Conservation (phyloP, 1,284 basidiomycete species). For the Wolfiporia cocos region DNA sequence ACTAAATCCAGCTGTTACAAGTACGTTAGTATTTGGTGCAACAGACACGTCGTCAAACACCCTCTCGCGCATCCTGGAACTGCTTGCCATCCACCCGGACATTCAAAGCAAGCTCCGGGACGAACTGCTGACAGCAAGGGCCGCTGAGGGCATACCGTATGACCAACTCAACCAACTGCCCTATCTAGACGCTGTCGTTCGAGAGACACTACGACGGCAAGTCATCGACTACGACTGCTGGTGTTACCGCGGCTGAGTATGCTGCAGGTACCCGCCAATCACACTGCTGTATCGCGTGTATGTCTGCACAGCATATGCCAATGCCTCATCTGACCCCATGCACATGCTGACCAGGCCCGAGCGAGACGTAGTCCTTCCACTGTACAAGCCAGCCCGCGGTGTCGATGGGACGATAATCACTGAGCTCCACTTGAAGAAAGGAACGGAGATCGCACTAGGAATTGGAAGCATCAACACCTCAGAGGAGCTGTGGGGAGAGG, state of each 20-base stretch:
- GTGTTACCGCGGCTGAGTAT: too few relatives aligned
- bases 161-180: too few relatives aligned
- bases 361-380: slow-evolving; percentile 7
- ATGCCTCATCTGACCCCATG: slow-evolving; percentile 10
- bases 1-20: too few relatives aligned
- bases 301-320: slow-evolving; percentile 10
- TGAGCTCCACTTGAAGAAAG: too few relatives aligned
- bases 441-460: slow-evolving; percentile 11
- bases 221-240: too few relatives aligned
- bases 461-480: too few relatives aligned
- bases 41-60: too few relatives aligned
- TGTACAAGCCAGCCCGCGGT: slow-evolving; percentile 6
- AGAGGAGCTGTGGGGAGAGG: too few relatives aligned
- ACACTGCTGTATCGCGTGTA: slow-evolving; percentile 8
- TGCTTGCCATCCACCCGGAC: slow-evolving; percentile 3
- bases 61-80: background rate
- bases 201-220: too few relatives aligned
- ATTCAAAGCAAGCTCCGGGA: slow-evolving; percentile 5
- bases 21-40: slow-evolving; percentile 6
- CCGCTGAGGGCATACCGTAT: too few relatives aligned
- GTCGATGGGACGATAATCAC: slow-evolving; percentile 9
- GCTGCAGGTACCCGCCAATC: slow-evolving; percentile 1
- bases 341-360: slow-evolving; percentile 8
- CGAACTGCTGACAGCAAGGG: background rate
- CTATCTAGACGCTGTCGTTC: too few relatives aligned